Evolutionary conservation across 106 monocot species (phyloP).

Genomic region (Triglochin maritima): DNA sequence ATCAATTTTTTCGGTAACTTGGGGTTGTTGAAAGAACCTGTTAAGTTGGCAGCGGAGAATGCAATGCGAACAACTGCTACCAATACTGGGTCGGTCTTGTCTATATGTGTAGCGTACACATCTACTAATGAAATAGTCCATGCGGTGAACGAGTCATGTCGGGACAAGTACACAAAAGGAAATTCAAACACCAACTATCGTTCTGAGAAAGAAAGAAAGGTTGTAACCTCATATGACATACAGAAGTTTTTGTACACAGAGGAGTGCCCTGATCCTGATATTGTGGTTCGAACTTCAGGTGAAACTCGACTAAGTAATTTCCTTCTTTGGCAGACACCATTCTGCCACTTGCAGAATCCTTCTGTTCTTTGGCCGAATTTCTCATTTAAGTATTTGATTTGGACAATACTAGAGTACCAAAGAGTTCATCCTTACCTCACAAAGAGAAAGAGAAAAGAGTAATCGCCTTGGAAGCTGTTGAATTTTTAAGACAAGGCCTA

Average conservation of each 20-base stretch:
- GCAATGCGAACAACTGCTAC: constrained; percentile 16
- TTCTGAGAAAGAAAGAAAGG: not conserved
- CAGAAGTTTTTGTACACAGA: constrained; percentile 11
- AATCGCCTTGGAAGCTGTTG: no score
- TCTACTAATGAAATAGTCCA: constrained; percentile 20
- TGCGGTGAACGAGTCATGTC: constrained; percentile 14
- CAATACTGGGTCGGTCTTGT: constrained; percentile 16
- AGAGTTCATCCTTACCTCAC: constrained; percentile 15
- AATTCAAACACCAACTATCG: not conserved
- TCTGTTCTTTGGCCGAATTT: constrained; percentile 22
- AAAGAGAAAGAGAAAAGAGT: constrained; percentile 2
- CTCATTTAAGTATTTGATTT: constrained; percentile 17
- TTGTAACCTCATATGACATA: constrained; percentile 9
- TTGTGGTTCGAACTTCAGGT: constrained; percentile 20
- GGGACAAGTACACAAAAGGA: not conserved
- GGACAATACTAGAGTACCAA: constrained; percentile 26
- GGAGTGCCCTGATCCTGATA: constrained; percentile 23
- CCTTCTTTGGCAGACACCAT: constrained; percentile 25
- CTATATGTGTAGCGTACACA: constrained; percentile 24
- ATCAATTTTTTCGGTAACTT: constrained; percentile 23
- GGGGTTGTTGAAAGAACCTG: constrained; percentile 14
- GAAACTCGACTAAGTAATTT: constrained; percentile 28
- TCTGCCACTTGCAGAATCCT: constrained; percentile 22
- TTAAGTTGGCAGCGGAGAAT: constrained; percentile 18
- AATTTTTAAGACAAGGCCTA: no score